These are phyloP conservation scores for Penicillium samsonianum DNA, from an alignment of 495 filamentous ascomycete species.

Conservation along the genomic window DNA sequence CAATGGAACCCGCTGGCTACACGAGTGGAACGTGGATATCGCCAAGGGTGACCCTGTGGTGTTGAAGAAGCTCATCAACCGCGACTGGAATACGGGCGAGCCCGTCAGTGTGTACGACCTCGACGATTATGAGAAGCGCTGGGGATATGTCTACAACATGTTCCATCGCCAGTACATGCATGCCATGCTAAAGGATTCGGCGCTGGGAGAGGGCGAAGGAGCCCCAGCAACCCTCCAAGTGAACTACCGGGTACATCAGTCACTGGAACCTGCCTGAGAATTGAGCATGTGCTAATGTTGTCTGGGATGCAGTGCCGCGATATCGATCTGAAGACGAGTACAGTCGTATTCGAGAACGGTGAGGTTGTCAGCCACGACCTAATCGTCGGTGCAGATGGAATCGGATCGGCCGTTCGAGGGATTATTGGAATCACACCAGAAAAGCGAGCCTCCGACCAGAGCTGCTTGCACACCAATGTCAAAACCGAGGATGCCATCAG, in stretches of 20 bases:
- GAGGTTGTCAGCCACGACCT: constrained; percentile 37
- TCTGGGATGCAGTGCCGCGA: constrained; percentile 30
- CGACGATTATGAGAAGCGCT: constrained; percentile 45
- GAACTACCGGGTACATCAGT: constrained; percentile 40
- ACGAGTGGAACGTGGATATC: constrained; percentile 48
- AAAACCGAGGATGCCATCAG: constrained; percentile 43
- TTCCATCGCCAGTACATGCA: constrained; percentile 60
- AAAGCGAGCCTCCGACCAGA: constrained; percentile 45
- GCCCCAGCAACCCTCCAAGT: constrained; percentile 43
- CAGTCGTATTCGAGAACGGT: constrained; percentile 42
- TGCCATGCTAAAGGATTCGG: constrained; percentile 52
- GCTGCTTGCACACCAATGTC: constrained; percentile 50
- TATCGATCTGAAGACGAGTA: constrained; percentile 38
- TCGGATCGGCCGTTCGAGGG: constrained; percentile 44
- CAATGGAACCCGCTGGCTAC: constrained; percentile 47
- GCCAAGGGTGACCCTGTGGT: constrained; percentile 50
- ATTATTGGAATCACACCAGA: constrained; percentile 47
- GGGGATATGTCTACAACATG: constrained; percentile 56
- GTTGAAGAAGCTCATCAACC: constrained; percentile 49
- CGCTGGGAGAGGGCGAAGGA: constrained; percentile 45
- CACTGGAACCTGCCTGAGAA: no score
- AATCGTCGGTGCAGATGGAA: constrained; percentile 48
- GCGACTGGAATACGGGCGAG: constrained; percentile 51
- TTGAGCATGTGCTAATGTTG: background rate
- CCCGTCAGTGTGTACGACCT: constrained; percentile 47